phyloP scores from a whole-genome alignment of 139 green algal species.

The Marvania coccoides region DNA sequence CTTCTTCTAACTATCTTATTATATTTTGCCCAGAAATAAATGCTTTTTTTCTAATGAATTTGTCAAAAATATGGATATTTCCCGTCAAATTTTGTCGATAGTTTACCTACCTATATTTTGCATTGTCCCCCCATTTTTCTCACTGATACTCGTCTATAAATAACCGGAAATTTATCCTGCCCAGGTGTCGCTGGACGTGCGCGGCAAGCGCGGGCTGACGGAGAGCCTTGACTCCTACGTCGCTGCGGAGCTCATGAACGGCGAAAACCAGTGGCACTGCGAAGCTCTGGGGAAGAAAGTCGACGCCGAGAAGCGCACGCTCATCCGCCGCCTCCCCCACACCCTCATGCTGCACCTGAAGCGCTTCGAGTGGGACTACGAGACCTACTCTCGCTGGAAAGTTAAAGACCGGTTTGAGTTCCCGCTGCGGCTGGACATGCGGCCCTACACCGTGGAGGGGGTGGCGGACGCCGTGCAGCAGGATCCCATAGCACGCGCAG shows the following conservation, averaged over 20 bases:
- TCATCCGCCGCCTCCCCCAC: conserved; percentile 62
- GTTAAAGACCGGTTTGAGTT: conserved; percentile 81
- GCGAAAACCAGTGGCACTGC: conserved; percentile 86
- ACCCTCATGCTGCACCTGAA: conserved; percentile 79
- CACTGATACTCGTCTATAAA: too few species aligned
- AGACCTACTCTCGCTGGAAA: conserved; percentile 69
- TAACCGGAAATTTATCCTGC: too few species aligned
- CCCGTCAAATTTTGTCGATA: too few species aligned
- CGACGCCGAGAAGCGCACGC: conserved; percentile 66
- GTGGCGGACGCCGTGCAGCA: conserved; percentile 23
- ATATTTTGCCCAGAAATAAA: too few species aligned
- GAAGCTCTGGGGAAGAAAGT: conserved; percentile 68
- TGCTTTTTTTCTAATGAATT: too few species aligned
- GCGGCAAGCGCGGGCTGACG: conserved; percentile 58
- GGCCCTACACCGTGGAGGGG: conserved; percentile 70
- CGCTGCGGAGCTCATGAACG: conserved; percentile 82
- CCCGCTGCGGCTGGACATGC: conserved; percentile 75
- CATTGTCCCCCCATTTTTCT: too few species aligned
- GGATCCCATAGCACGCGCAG: too few species aligned
- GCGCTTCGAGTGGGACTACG: conserved; percentile 81
- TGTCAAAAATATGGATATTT: too few species aligned
- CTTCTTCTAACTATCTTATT: background rate
- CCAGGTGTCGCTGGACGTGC: conserved; percentile 53
- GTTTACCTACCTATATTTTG: too few species aligned
- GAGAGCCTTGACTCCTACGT: conserved; percentile 64